Base-by-base conservation (phyloP, 345 rosid genomes). In the Microcos paniculata region DNA sequence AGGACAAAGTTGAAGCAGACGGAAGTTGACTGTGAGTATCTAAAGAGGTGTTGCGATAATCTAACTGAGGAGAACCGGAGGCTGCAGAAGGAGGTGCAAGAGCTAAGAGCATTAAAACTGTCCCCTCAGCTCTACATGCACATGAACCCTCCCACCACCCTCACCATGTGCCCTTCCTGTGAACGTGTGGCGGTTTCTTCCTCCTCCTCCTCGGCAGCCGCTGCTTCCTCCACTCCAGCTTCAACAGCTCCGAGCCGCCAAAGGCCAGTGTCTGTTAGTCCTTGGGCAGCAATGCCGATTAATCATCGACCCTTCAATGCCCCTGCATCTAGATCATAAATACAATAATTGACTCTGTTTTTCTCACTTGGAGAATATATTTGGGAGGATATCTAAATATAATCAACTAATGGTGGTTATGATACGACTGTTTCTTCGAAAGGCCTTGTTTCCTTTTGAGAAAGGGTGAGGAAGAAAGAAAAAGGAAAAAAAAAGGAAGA, bases 1-100 rank as follows among this genome's bases (percentile, higher is more conserved):
- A 93, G 98, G 89, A 93, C 98, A 0, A 93, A 93, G 83, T 78
- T 89, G 84, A 93, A 93, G 86, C 98, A 93, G 80, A 93, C 98
- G 6, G 98, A 93, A 81, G 93, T 91, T 0, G 98, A 93, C 55
- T 93, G 98, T 42, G 98, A 93, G 75, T 90, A 87, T 80, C 77
- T 93, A 0, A 93, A 88, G 82, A 74, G 91, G 73, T 89, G 93
- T 71, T 93, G 97, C 9, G 97, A 93, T 82, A 93, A 85, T 85
- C 82, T 93, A 10, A 91, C 90, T 0, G 91, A 83, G 62, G 98
- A 93, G 74, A 93, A 93, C 79, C 74, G 90, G 58, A 82, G 95
- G 83, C 59, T 93, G 78, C 98, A 89, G 45, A 93, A 91, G 84
- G 98, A 93, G 80, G 97, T 89, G 59, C 91, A 87, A 66, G 98